phyloP scores from a whole-genome alignment of 305 asterid genomes.

The Salvia sclarea region DNA sequence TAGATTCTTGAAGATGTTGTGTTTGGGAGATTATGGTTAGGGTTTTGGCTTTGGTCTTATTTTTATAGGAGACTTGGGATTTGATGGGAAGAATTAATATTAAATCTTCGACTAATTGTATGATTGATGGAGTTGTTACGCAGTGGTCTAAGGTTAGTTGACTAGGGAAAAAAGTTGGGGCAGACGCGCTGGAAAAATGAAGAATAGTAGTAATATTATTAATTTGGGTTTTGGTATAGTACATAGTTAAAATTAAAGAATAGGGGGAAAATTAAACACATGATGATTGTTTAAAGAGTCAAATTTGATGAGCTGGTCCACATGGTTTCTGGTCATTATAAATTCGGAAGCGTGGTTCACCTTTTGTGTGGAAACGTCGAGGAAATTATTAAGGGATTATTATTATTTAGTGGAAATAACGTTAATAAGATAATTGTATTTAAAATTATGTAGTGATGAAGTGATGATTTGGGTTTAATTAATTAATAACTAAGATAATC shows the following conservation, averaged over 20 bases:
- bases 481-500: too few species aligned
- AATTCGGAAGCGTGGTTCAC: slow-evolving; percentile 5
- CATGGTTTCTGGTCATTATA: not conserved
- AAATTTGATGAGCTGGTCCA: slow-evolving; percentile 31
- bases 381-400: slow-evolving; percentile 17
- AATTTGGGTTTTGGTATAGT: not conserved
- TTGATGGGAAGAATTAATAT: not conserved
- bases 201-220: not conserved
- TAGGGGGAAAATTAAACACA: slow-evolving; percentile 15
- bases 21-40: not conserved
- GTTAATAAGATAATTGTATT: too few species aligned
- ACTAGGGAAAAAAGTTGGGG: not conserved
- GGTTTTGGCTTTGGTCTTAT: slow-evolving; percentile 22
- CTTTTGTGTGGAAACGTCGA: slow-evolving; percentile 21
- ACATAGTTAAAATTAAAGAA: not conserved
- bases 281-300: slow-evolving; percentile 28
- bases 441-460: not conserved
- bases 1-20: not conserved
- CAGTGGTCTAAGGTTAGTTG: slow-evolving; percentile 5
- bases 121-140: not conserved
- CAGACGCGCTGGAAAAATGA: slow-evolving; percentile 20
- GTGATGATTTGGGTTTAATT: not conserved
- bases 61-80: slow-evolving; percentile 8
- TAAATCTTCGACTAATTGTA: too few species aligned
- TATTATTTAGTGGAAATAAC: not conserved